Percentiles rank a stretch among this genome's conserved stretches.
phyloP scores from a whole-genome alignment of 192 early-diverging fungal species.

The Polychytrium aggregatum region DNA sequence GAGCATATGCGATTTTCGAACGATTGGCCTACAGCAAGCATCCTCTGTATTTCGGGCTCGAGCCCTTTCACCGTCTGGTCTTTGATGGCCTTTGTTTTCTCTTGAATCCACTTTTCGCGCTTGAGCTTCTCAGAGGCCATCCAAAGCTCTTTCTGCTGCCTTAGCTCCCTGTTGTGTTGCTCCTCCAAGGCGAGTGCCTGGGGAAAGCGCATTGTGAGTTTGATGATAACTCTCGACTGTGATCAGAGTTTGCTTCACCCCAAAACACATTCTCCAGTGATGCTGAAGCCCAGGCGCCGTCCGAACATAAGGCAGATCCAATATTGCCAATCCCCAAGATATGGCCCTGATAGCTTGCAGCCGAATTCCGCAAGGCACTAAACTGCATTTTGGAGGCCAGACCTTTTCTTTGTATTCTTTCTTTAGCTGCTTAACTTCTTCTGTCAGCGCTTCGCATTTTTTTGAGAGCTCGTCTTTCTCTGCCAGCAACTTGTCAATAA shows the following conservation, averaged over 20 bases:
- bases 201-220: not conserved
- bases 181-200: constrained; percentile 35
- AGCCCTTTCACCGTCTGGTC: constrained; percentile 48
- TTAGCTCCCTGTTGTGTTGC: constrained; percentile 29
- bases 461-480: constrained; percentile 47
- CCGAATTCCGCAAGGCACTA: not conserved
- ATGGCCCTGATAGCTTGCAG: too few relatives aligned
- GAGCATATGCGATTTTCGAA: too few relatives aligned
- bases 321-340: too few relatives aligned
- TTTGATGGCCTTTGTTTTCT: constrained; percentile 47
- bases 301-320: too few relatives aligned
- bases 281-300: too few relatives aligned
- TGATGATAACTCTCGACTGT: not conserved
- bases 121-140: constrained; percentile 44
- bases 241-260: not conserved
- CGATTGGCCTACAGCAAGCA: constrained; percentile 30
- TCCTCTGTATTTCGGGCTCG: constrained; percentile 48
- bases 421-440: constrained; percentile 38
- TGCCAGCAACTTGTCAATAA: constrained; percentile 42
- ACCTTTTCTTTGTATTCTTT: constrained; percentile 36
- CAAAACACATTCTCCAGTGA: not conserved
- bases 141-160: constrained; percentile 44
- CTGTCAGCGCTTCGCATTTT: constrained; percentile 34
- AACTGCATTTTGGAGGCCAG: not conserved
- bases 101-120: constrained; percentile 53